Conservation (phyloP, 2,329 filamentous ascomycete genomes). For the Zopfia rhizophila region DNA sequence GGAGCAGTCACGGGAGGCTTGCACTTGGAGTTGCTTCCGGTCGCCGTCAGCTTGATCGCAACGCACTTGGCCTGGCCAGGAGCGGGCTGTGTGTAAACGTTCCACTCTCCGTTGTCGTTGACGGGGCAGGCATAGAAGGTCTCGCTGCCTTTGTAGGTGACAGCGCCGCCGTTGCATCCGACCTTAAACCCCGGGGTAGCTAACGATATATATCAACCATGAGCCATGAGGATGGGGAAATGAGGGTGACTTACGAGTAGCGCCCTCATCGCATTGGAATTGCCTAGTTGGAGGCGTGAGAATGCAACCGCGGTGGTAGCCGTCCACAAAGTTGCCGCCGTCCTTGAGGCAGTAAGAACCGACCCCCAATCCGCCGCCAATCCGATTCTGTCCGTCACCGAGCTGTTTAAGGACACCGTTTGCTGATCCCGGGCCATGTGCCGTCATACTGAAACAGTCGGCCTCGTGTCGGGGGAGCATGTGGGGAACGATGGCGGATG, state of each 20-base stretch:
- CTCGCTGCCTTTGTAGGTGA: constrained; percentile 63
- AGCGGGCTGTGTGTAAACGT: constrained; percentile 62
- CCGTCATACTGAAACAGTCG: constrained; percentile 19
- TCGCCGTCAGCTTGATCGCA: constrained; percentile 58
- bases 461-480: constrained; percentile 7
- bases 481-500: constrained; percentile 20
- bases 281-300: constrained; percentile 69
- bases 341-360: constrained; percentile 66
- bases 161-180: constrained; percentile 60
- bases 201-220: constrained; percentile 16
- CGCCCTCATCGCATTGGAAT: constrained; percentile 70
- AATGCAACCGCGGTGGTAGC: constrained; percentile 69
- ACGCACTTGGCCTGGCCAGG: constrained; percentile 60
- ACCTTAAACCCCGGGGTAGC: constrained; percentile 67
- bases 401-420: constrained; percentile 70
- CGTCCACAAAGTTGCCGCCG: constrained; percentile 62
- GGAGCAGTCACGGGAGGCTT: too few species aligned
- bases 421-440: constrained; percentile 31
- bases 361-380: constrained; percentile 61
- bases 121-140: constrained; percentile 72
- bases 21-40: constrained; percentile 42
- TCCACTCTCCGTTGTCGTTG: constrained; percentile 64
- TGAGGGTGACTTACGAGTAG: constrained; percentile 41
- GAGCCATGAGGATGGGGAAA: constrained; percentile 1
- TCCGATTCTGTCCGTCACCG: constrained; percentile 69